These are phyloP conservation scores for Rhinocladiella similis DNA, from an alignment of 2,329 filamentous ascomycete species.

Conservation along the genomic window DNA sequence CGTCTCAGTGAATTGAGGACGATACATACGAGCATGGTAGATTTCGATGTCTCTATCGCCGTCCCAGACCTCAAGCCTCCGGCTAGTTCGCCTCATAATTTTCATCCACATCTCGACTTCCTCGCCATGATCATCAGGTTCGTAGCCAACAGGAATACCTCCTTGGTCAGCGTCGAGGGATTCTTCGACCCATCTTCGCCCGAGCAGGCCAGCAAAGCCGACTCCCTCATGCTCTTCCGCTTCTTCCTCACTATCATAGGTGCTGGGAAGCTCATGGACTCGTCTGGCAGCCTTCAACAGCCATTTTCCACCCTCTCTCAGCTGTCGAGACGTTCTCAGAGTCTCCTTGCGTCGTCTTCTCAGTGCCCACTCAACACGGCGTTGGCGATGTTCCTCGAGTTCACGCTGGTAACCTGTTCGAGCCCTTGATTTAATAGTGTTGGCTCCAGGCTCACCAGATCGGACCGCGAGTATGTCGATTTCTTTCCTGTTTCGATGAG, in stretches of 20 bases:
- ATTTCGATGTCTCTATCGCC: slow-evolving; percentile 43
- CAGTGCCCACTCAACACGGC: slow-evolving; percentile 49
- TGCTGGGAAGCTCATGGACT: slow-evolving; percentile 43
- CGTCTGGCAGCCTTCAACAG: slow-evolving; percentile 44
- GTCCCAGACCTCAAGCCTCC: slow-evolving; percentile 48
- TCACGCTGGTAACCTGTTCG: slow-evolving; percentile 52
- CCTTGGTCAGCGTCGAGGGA: slow-evolving; percentile 12
- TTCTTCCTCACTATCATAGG: slow-evolving; percentile 50
- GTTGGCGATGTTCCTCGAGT: slow-evolving; percentile 49
- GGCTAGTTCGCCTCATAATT: slow-evolving; percentile 43
- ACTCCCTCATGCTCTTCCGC: slow-evolving; percentile 40
- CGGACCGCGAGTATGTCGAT: slow-evolving; percentile 24
- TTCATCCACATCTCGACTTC: slow-evolving; percentile 47
- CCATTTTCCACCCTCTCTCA: slow-evolving; percentile 41
- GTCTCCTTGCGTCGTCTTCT: slow-evolving; percentile 43
- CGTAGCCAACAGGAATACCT: slow-evolving; percentile 36
- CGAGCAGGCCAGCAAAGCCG: slow-evolving; percentile 31
- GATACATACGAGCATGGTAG: slow-evolving; percentile 28
- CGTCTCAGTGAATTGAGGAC: slow-evolving; percentile 7
- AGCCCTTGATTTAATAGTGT: slow-evolving; percentile 43
- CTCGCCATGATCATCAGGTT: slow-evolving; percentile 50
- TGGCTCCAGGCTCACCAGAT: slow-evolving; percentile 34
- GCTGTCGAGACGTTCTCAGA: slow-evolving; percentile 38
- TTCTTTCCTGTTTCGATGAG: slow-evolving; percentile 16
- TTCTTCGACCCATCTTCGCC: slow-evolving; percentile 16